Base-by-base conservation (phyloP, 2,329 filamentous ascomycete species). In the Fusarium anthophilum region DNA sequence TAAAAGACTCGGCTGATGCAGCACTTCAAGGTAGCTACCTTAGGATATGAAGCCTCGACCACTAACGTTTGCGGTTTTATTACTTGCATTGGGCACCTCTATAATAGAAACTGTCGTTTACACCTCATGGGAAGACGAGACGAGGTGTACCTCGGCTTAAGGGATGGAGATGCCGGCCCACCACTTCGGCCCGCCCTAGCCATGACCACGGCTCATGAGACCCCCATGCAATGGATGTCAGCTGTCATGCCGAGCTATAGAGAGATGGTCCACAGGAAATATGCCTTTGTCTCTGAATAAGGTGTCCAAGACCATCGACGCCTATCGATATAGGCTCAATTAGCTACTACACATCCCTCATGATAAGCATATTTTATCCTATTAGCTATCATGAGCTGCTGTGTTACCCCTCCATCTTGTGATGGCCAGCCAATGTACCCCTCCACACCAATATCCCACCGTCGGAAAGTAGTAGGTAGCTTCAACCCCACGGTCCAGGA, bases 121-220 rank as follows among this genome's bases (percentile, higher is more conserved):
- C 14, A 35, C 9, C 53, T 39, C 20, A 54, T 37, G 55, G 26
- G n/a, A 39, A 22, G 24, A 54, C 47, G 43, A 48, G 60, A 47
- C 14, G 32, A 30, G 48, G 24, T 47, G 50, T 60, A 69, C 75
- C 75, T 76, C 75, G 75, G 75, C 47, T 76, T 51, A 63, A 74
- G 35, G 47, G 45, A 44, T 48, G 26, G 35, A 44, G n/a, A 59
- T 41, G 28, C 26, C 43, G 67, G 50, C 47, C 70, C 70, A 73
- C 70, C 56, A 63, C 57, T 32, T 70, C 48, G 71, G 54, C 55
- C 66, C 54, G 53, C 61, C 61, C 28, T 54, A 50, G 43, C 63
- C 58, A 56, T 45, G 65, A 61, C 64, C 58, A 74, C 72, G 66
- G 73, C 73, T 74, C 73, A 66, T 74, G 59, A 71, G 66, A 62